Evolutionary conservation across 495 filamentous ascomycete species (phyloP).

Genomic region (Neurospora tetraspora): DNA sequence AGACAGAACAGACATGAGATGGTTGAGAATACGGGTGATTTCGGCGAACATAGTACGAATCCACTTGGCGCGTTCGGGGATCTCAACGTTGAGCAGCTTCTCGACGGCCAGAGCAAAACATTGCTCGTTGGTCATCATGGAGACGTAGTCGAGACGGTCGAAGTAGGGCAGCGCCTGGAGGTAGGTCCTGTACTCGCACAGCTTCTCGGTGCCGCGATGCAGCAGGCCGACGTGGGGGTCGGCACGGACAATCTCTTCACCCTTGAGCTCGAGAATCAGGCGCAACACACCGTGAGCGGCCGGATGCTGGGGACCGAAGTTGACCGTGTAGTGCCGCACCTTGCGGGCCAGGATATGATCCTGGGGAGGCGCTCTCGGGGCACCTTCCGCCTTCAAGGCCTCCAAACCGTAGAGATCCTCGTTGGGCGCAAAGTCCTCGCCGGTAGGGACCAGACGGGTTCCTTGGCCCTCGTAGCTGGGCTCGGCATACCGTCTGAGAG

Average conservation of each 20-base stretch:
- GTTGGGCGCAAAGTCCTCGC: slow-evolving; percentile 49
- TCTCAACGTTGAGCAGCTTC: slow-evolving; percentile 95
- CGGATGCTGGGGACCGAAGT: slow-evolving; percentile 98
- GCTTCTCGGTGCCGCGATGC: slow-evolving; percentile 97
- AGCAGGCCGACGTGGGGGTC: slow-evolving; percentile 96
- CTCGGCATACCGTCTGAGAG: slow-evolving; percentile 52
- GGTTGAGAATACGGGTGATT: slow-evolving; percentile 90
- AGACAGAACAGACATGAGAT: slow-evolving; percentile 94
- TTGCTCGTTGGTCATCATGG: slow-evolving; percentile 99
- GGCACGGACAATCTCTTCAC: slow-evolving; percentile 91
- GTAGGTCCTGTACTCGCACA: slow-evolving; percentile 99
- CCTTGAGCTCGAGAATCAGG: slow-evolving; percentile 93
- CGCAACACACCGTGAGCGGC: slow-evolving; percentile 97
- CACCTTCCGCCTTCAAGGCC: slow-evolving; percentile 11
- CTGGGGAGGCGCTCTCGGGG: slow-evolving; percentile 22
- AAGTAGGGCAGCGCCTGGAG: slow-evolving; percentile 98
- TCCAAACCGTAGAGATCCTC: slow-evolving; percentile 30
- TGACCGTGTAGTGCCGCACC: slow-evolving; percentile 98
- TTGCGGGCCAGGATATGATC: slow-evolving; percentile 45
- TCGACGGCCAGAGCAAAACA: slow-evolving; percentile 92
- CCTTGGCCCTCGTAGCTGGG: slow-evolving; percentile 39
- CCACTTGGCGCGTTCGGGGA: slow-evolving; percentile 91
- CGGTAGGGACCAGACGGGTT: slow-evolving; percentile 58
- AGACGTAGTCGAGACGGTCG: slow-evolving; percentile 96
- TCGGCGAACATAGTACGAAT: slow-evolving; percentile 96